Evolutionary conservation across 768 basidiomycete genomes (phyloP).

Genomic region (Termitomyces sp.): DNA sequence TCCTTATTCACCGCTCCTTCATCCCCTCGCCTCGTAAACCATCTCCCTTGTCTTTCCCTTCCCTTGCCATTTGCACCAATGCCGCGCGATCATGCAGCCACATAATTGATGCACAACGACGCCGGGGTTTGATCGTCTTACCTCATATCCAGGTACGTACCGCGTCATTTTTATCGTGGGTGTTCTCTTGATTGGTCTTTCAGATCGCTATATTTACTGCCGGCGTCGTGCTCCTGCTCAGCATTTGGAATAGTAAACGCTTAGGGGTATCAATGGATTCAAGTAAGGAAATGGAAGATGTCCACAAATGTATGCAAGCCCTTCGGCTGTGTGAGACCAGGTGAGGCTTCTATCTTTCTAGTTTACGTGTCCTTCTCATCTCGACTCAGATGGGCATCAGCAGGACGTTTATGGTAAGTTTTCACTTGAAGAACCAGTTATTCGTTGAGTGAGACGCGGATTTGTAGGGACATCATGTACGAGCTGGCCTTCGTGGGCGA

Average conservation of each 20-base stretch:
- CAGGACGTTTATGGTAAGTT: constrained; percentile 45
- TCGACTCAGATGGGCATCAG: constrained; percentile 35
- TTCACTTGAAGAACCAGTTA: background rate
- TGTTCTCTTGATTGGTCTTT: background rate
- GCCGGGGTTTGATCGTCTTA: constrained; percentile 28
- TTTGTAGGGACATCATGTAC: constrained; percentile 64
- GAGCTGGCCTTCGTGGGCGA: constrained; percentile 73
- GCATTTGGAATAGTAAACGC: constrained; percentile 63
- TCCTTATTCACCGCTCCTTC: constrained; percentile 77
- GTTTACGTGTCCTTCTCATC: background rate
- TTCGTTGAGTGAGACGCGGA: constrained; percentile 20
- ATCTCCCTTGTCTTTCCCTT: constrained; percentile 54
- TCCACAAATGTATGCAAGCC: constrained; percentile 60
- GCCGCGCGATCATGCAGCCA: constrained; percentile 83
- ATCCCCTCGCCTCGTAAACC: constrained; percentile 58
- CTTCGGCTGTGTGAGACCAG: constrained; percentile 40
- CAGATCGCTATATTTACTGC: constrained; percentile 44
- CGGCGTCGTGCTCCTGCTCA: constrained; percentile 60
- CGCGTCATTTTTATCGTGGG: constrained; percentile 4
- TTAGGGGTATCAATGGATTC: constrained; percentile 47
- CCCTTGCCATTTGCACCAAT: constrained; percentile 74
- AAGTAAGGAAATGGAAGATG: constrained; percentile 59
- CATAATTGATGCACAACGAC: constrained; percentile 61
- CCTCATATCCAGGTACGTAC: constrained; percentile 36
- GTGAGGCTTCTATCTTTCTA: constrained; percentile 14